Conservation (phyloP, 345 rosid species). For the Cardamine chenopodiifolia region DNA sequence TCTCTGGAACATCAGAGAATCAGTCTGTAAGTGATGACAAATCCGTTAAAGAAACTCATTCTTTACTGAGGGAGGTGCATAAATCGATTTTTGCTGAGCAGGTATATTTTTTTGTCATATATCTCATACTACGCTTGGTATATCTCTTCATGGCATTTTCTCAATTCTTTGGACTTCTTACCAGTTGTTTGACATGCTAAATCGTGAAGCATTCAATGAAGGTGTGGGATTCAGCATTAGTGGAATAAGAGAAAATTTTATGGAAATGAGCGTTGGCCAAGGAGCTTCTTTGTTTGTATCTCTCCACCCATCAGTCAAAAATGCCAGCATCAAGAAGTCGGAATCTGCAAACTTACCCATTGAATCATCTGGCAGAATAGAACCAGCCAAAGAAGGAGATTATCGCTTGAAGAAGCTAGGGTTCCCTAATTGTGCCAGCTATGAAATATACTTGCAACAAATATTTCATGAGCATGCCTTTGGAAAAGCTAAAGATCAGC, state of each 20-base stretch:
- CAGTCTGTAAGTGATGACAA: slow-evolving; percentile 60
- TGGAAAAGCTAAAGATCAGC: slow-evolving; percentile 55
- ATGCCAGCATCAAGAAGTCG: slow-evolving; percentile 39
- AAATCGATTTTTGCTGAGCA: slow-evolving; percentile 83
- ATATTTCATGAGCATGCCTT: slow-evolving; percentile 71
- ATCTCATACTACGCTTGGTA: background rate
- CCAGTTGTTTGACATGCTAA: slow-evolving; percentile 85
- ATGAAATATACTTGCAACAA: slow-evolving; percentile 82
- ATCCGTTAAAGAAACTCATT: slow-evolving; percentile 66
- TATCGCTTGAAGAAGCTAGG: slow-evolving; percentile 44
- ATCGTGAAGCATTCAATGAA: slow-evolving; percentile 75
- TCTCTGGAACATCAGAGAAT: slow-evolving; percentile 44
- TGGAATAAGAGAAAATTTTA: slow-evolving; percentile 79
- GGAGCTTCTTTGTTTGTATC: slow-evolving; percentile 77
- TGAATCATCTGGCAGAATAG: slow-evolving; percentile 55
- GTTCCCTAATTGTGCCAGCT: slow-evolving; percentile 61
- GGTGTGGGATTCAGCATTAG: slow-evolving; percentile 73
- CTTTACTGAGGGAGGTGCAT: slow-evolving; percentile 72
- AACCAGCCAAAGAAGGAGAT: slow-evolving; percentile 45
- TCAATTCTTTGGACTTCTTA: slow-evolving; percentile 38
- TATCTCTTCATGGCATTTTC: slow-evolving; percentile 19
- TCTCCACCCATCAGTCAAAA: slow-evolving; percentile 56
- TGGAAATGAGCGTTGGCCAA: slow-evolving; percentile 71
- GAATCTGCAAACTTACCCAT: slow-evolving; percentile 48
- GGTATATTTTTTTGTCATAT: slow-evolving; percentile 46